Percentiles rank a stretch among this genome's conserved stretches.
Evolutionary conservation across 345 rosid species (phyloP).

Genomic region (Gossypium thurberi): DNA sequence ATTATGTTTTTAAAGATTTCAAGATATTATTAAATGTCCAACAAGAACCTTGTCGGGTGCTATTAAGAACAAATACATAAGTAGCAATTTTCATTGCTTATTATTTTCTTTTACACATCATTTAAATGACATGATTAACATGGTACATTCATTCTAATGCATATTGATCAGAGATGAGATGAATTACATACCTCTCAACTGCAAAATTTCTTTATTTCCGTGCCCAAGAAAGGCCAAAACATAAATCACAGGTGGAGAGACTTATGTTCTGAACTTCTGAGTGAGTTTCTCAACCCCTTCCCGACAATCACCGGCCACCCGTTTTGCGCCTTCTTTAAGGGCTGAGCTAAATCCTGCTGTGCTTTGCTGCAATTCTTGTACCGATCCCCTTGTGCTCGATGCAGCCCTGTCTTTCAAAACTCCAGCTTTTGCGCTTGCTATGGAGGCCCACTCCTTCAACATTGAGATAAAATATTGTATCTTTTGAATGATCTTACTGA

Average conservation of each 20-base stretch:
- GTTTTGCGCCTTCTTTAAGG: slow-evolving; percentile 50
- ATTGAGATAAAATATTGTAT: slow-evolving; percentile 34
- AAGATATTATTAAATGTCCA: no score
- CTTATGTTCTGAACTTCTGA: slow-evolving; percentile 53
- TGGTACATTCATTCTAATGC: background rate
- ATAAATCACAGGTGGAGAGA: background rate
- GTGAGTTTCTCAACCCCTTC: slow-evolving; percentile 58
- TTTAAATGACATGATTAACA: background rate
- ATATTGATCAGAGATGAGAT: background rate
- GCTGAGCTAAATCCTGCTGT: slow-evolving; percentile 36
- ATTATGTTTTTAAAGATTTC: no score
- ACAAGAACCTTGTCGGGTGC: background rate
- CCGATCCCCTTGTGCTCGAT: slow-evolving; percentile 23
- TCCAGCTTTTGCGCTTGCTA: slow-evolving; percentile 22
- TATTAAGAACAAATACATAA: background rate
- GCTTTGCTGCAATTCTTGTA: slow-evolving; percentile 51
- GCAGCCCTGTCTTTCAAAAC: slow-evolving; percentile 22
- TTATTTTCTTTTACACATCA: background rate
- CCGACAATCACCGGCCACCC: slow-evolving; percentile 56
- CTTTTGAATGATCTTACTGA: slow-evolving; percentile 41
- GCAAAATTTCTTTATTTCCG: slow-evolving; percentile 17
- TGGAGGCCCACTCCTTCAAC: slow-evolving; percentile 37
- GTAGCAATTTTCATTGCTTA: background rate
- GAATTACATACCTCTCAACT: background rate
- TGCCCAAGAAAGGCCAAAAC: background rate